Evolutionary conservation across 2,329 filamentous ascomycete genomes (phyloP).

Genomic region (Macrophomina pseudophaseolina): DNA sequence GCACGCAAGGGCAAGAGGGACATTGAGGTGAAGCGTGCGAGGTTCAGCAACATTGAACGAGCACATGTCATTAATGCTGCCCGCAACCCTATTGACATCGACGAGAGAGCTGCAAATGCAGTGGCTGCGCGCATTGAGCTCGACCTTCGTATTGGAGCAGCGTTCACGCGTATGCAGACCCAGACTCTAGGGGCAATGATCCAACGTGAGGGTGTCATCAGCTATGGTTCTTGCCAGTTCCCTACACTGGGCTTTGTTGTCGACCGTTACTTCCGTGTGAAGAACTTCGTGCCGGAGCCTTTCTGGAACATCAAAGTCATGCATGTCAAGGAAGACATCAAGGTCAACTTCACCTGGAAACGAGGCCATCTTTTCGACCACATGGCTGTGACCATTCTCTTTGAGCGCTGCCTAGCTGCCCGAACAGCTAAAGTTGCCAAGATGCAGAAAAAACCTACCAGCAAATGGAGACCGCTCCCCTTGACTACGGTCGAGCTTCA

Average conservation of each 20-base stretch:
- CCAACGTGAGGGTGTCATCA: slow-evolving; percentile 69
- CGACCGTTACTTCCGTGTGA: slow-evolving; percentile 90
- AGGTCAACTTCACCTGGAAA: slow-evolving; percentile 83
- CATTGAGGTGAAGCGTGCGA: slow-evolving; percentile 82
- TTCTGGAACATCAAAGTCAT: slow-evolving; percentile 93
- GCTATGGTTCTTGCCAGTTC: slow-evolving; percentile 96
- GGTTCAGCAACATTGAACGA: slow-evolving; percentile 94
- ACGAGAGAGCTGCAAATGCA: slow-evolving; percentile 84
- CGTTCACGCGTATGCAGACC: slow-evolving; percentile 89
- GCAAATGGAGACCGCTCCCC: slow-evolving; percentile 91
- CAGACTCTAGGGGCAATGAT: slow-evolving; percentile 76
- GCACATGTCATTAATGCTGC: slow-evolving; percentile 90
- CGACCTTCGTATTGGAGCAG: slow-evolving; percentile 86
- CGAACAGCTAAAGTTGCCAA: slow-evolving; percentile 80
- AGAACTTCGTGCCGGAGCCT: slow-evolving; percentile 87
- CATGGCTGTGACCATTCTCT: slow-evolving; percentile 77
- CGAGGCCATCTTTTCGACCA: slow-evolving; percentile 87
- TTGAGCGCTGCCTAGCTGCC: slow-evolving; percentile 80
- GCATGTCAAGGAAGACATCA: slow-evolving; percentile 76
- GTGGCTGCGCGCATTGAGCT: slow-evolving; percentile 89
- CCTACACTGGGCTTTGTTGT: slow-evolving; percentile 97
- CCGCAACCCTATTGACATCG: slow-evolving; percentile 74
- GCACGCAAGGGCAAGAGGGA: slow-evolving; percentile 74
- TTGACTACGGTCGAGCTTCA: slow-evolving; percentile 95
- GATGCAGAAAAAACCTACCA: slow-evolving; percentile 88